phyloP scores from a whole-genome alignment of 2,329 filamentous ascomycete species.

The Cercospora sesami region DNA sequence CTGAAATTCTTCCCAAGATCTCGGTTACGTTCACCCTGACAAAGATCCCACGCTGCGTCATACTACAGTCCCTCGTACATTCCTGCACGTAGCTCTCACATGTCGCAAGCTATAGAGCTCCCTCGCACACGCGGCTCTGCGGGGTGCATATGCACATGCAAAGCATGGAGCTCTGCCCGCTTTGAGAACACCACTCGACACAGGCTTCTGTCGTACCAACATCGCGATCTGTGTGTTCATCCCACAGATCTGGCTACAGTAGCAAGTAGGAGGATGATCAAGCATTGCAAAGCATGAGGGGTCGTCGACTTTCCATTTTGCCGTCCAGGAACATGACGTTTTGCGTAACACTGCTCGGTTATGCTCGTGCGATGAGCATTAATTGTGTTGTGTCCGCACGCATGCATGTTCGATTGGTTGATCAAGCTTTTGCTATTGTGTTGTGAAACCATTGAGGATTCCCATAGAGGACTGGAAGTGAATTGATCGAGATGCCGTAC shows the following conservation, averaged over 20 bases:
- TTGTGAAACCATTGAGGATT: not conserved
- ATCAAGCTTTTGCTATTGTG: not conserved
- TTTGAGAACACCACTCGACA: not conserved
- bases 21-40: not conserved
- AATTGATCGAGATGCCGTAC: constrained; percentile 19
- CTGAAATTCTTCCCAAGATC: not conserved
- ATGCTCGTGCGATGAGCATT: not conserved
- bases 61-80: not conserved
- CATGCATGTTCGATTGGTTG: not conserved
- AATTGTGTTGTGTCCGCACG: not conserved
- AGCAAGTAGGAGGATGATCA: not conserved
- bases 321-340: constrained; percentile 12
- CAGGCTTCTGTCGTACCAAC: not conserved
- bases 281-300: constrained; percentile 6
- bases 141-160: constrained; percentile 6
- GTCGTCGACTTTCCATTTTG: not conserved
- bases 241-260: not conserved
- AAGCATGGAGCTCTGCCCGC: constrained; percentile 3
- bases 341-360: not conserved
- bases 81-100: not conserved
- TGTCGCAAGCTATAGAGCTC: not conserved
- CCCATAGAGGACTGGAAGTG: too few relatives aligned
- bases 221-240: not conserved
- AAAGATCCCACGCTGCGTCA: not conserved
- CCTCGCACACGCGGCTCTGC: not conserved